These are phyloP conservation scores for Musa balbisiana DNA, from an alignment of 202 grass and related monocot genomes.

Conservation along the genomic window DNA sequence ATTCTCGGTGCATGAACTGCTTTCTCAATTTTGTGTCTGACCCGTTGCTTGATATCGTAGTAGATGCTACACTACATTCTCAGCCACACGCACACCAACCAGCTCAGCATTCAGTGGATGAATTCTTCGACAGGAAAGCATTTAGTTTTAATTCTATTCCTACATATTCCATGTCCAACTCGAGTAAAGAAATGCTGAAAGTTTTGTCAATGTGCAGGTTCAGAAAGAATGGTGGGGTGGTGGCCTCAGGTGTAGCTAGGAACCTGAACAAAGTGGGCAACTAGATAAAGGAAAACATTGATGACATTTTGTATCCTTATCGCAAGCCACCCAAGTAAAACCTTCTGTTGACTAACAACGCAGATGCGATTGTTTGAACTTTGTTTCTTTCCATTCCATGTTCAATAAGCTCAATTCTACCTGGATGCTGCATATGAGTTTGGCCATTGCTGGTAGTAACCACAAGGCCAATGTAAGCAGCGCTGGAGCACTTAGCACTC, in stretches of 20 bases:
- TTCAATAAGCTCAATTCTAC: too few species aligned
- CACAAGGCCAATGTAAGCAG: too few species aligned
- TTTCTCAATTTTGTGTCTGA: background rate
- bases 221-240: slow-evolving; percentile 60
- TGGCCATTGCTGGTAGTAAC: too few species aligned
- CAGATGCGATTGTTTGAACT: too few species aligned
- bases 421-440: too few species aligned
- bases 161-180: background rate
- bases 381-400: too few species aligned
- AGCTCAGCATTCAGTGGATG: slow-evolving; percentile 19
- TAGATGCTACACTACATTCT: slow-evolving; percentile 10
- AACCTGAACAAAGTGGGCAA: slow-evolving; percentile 54
- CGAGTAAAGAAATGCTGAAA: background rate
- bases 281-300: slow-evolving; percentile 71
- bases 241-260: slow-evolving; percentile 64
- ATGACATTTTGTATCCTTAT: slow-evolving; percentile 68
- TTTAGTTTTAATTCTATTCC: slow-evolving; percentile 13
- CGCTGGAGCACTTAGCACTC: too few species aligned
- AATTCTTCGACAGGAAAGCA: slow-evolving; percentile 53
- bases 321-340: slow-evolving; percentile 60
- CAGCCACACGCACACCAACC: slow-evolving; percentile 31
- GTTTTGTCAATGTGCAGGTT: slow-evolving; percentile 39
- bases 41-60: background rate
- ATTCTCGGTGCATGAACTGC: too few species aligned
- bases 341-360: too few species aligned